Evolutionary conservation across 225 moss, liverwort and hornwort species (phyloP), one percentile per base, ranked within the genome.

Genomic region (Pseudoscleropodium purum): DNA sequence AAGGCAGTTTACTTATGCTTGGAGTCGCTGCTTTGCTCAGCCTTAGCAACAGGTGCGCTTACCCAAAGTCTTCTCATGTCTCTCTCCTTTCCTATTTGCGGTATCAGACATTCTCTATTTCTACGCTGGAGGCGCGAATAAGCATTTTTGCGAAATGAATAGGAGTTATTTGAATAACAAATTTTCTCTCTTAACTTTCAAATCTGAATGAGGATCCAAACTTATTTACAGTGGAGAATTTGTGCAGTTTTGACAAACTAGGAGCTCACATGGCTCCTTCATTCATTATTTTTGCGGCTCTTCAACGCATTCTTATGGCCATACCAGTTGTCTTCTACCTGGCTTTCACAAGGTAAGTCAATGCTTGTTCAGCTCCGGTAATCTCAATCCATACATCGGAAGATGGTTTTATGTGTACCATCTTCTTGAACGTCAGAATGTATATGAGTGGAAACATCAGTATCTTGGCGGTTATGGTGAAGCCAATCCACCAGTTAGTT

Each of bases 251-350:
- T 93, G 93, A 93, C 85, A 93, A 93, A 91, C 69, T 93, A 81
- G 93, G 93, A 90, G 86, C 91, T 86, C 93, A 93, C 61, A 91
- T 93, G 91, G 91, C 93, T 84, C 84, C 93, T 47, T 93, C 93
- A 37, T 90, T 93, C 76, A 90, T 93, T 68, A 79, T 91, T 54
- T 93, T 93, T 89, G 93, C 93, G 79, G 93, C 93, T 51, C 89
- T 93, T 86, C 93, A 93, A 85, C 91, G 93, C 37, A 87, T 91
- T 86, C 88, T 93, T 43, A 93, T 93, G 93, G 93, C 93, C 80
- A 89, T 93, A 81, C 93, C 93, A 39, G 90, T 93, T 79, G 93
- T 93, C 47, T 26, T 93, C 41, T 91, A 93, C 90, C 85, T 93
- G 34, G 90, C 87, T 67, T 89, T 84, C 77, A 89, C 89, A 74